Percentiles rank a stretch among this genome's conserved stretches.
Evolutionary conservation across 805 yeast species (phyloP).

Genomic region (Candida vaughaniae): DNA sequence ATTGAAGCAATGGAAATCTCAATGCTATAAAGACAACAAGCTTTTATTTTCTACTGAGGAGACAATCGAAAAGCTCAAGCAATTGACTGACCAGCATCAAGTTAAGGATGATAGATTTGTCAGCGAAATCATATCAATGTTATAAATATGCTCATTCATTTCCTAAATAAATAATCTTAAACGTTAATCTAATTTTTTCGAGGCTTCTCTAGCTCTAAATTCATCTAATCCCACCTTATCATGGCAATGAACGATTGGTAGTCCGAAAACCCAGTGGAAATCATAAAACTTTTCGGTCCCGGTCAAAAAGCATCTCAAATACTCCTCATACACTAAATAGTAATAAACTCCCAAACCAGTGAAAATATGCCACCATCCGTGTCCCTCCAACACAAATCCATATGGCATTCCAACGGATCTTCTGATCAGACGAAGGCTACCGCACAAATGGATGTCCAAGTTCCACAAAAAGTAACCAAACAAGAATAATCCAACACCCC

Average conservation of each 20-base stretch:
- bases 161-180: not conserved
- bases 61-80: slow-evolving; percentile 34
- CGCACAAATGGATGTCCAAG: slow-evolving; percentile 79
- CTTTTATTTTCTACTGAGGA: slow-evolving; percentile 33
- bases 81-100: slow-evolving; percentile 17
- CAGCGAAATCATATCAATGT: slow-evolving; percentile 43
- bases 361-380: slow-evolving; percentile 96
- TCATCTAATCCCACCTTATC: slow-evolving; percentile 25
- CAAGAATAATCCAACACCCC: slow-evolving; percentile 63
- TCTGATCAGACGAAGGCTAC: slow-evolving; percentile 54
- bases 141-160: slow-evolving; percentile 13
- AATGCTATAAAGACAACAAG: slow-evolving; percentile 33
- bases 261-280: slow-evolving; percentile 57
- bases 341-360: slow-evolving; percentile 87
- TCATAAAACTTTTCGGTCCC: slow-evolving; percentile 56
- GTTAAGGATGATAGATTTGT: slow-evolving; percentile 44
- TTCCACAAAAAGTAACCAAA: slow-evolving; percentile 87
- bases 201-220: slow-evolving; percentile 11
- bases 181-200: slow-evolving; percentile 2
- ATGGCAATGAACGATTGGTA: slow-evolving; percentile 48
- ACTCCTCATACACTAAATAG: slow-evolving; percentile 77
- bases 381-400: slow-evolving; percentile 85
- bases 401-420: slow-evolving; percentile 75
- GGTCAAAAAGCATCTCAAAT: slow-evolving; percentile 64
- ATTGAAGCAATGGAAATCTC: slow-evolving; percentile 53